Evolutionary conservation across 108 stramenopile genomes (phyloP).

Genomic region (Skeletonema grethae): DNA sequence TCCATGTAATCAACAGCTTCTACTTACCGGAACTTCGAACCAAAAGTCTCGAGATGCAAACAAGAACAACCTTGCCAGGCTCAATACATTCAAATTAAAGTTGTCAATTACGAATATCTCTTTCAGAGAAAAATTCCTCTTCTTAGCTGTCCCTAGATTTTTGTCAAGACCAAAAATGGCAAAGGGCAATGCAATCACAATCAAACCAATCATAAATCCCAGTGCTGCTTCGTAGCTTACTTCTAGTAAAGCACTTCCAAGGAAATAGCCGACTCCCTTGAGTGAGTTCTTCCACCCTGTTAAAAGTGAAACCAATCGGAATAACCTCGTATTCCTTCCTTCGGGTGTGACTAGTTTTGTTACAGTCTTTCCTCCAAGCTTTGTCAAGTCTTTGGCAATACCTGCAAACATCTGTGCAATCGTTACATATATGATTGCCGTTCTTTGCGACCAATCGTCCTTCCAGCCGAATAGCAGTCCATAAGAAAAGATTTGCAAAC

Average conservation of each 20-base stretch:
- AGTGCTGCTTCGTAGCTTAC: conserved; percentile 81
- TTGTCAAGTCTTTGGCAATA: conserved; percentile 93
- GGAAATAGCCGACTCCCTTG: conserved; percentile 92
- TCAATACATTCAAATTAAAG: conserved; percentile 83
- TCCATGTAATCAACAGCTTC: background rate
- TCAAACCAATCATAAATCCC: conserved; percentile 84
- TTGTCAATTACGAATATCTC: conserved; percentile 85
- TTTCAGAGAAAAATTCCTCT: conserved; percentile 70
- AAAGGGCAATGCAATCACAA: conserved; percentile 85
- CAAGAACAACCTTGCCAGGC: conserved; percentile 87
- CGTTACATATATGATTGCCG: conserved; percentile 87
- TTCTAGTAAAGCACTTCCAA: conserved; percentile 78
- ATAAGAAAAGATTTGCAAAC: conserved; percentile 73
- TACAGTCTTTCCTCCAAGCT: conserved; percentile 93
- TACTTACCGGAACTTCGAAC: conserved; percentile 90
- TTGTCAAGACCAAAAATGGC: conserved; percentile 80
- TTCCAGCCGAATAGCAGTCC: conserved; percentile 83
- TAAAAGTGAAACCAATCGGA: conserved; percentile 84
- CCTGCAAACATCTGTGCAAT: conserved; percentile 94
- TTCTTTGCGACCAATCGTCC: conserved; percentile 65
- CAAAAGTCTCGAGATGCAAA: conserved; percentile 95
- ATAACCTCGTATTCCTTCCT: conserved; percentile 83
- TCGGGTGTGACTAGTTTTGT: conserved; percentile 94
- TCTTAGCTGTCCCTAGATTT: conserved; percentile 82
- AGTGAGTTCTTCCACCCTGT: conserved; percentile 96